These are phyloP conservation scores for Leccinum subfulvum DNA, from an alignment of 1,284 basidiomycete genomes.

Conservation along the genomic window DNA sequence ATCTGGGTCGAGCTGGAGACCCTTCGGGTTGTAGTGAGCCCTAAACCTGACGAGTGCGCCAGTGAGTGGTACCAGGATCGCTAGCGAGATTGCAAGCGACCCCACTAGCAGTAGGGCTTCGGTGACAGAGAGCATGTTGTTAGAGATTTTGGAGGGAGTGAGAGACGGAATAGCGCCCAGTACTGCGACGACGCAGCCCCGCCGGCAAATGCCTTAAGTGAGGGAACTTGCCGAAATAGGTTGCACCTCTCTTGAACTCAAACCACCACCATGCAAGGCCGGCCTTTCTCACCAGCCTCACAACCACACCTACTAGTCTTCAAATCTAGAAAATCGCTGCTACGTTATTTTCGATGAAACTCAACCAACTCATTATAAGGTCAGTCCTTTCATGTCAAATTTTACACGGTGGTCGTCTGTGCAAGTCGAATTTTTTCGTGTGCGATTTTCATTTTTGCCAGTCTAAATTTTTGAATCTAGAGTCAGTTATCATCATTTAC, in stretches of 20 bases:
- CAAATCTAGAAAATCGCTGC: not conserved
- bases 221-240: slow-evolving; percentile 26
- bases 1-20: slow-evolving; percentile 78
- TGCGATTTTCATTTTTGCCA: not conserved
- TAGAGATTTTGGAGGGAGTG: not conserved
- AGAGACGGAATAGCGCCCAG: not conserved
- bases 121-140: slow-evolving; percentile 37
- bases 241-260: slow-evolving; percentile 31
- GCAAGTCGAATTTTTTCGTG: not conserved
- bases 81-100: slow-evolving; percentile 51
- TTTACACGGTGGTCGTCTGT: not conserved
- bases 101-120: slow-evolving; percentile 47
- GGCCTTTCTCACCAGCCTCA: not conserved
- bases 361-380: not conserved
- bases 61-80: slow-evolving; percentile 59
- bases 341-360: not conserved
- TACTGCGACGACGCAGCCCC: slow-evolving; percentile 6
- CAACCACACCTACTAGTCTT: not conserved
- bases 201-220: slow-evolving; percentile 29
- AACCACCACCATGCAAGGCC: slow-evolving; percentile 39
- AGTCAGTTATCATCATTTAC: not conserved
- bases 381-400: not conserved
- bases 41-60: slow-evolving; percentile 72
- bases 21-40: slow-evolving; percentile 81
- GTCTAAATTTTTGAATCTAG: not conserved